Evolutionary conservation across 2,329 filamentous ascomycete species (phyloP).

Genomic region (Macrophomina pseudophaseolina): DNA sequence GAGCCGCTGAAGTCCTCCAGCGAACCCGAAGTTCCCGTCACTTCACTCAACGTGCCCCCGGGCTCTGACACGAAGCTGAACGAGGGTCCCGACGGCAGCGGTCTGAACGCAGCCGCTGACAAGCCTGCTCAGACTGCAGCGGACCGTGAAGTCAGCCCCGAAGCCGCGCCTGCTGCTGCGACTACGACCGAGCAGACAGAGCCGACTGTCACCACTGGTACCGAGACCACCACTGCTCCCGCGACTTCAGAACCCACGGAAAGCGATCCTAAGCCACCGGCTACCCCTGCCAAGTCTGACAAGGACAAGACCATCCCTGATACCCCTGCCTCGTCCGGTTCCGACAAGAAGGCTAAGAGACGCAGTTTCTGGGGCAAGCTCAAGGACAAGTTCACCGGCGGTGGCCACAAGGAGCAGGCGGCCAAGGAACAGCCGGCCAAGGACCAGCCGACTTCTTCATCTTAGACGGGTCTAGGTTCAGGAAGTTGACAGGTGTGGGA

Average conservation of each 20-base stretch:
- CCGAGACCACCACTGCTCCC: conserved; percentile 40
- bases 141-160: conserved; percentile 49
- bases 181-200: conserved; percentile 40
- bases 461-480: background rate
- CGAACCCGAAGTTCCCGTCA: conserved; percentile 31
- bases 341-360: conserved; percentile 51
- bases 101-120: conserved; percentile 45
- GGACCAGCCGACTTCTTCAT: background rate
- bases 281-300: conserved; percentile 31
- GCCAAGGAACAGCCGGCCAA: background rate
- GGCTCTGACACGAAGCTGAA: conserved; percentile 1
- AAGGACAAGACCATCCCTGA: conserved; percentile 23
- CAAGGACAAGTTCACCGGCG: conserved; percentile 52
- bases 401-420: conserved; percentile 17
- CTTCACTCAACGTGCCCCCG: conserved; percentile 18
- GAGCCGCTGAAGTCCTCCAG: conserved; percentile 36
- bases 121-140: conserved; percentile 37
- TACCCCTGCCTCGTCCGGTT: conserved; percentile 33
- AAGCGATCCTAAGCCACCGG: conserved; percentile 26
- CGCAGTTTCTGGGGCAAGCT: conserved; percentile 54
- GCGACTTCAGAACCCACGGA: conserved; percentile 27
- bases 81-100: conserved; percentile 19
- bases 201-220: conserved; percentile 48
- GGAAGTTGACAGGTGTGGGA: background rate
- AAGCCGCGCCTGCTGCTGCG: conserved; percentile 41